These are phyloP conservation scores for Pseudocercospora crystallina DNA, from an alignment of 2,329 filamentous ascomycete genomes.

Conservation along the genomic window DNA sequence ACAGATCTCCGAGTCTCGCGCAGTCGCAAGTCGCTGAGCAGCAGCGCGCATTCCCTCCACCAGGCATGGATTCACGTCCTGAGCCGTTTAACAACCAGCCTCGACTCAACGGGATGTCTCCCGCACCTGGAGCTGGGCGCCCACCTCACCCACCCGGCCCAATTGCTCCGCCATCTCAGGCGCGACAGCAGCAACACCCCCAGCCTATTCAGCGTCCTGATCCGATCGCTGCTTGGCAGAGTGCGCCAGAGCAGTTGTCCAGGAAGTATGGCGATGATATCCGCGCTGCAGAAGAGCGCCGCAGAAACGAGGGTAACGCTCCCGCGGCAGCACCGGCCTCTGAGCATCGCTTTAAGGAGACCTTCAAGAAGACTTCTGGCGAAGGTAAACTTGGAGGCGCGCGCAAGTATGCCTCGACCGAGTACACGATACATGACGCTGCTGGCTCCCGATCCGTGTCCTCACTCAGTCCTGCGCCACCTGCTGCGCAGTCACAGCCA, in stretches of 20 bases:
- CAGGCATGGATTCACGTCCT: conserved; percentile 30
- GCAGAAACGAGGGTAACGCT: conserved; percentile 7
- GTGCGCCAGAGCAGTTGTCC: conserved; percentile 26
- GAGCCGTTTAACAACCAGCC: conserved; percentile 28
- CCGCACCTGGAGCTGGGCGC: conserved; percentile 31
- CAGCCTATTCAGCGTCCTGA: conserved; percentile 15
- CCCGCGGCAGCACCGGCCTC: conserved; percentile 9
- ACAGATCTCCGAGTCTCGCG: conserved; percentile 28
- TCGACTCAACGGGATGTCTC: conserved; percentile 31
- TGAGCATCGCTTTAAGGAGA: conserved; percentile 33
- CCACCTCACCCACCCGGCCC: conserved; percentile 34
- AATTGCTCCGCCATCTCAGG: conserved; percentile 36
- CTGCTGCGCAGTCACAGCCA: conserved; percentile 36
- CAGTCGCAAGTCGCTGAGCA: conserved; percentile 28
- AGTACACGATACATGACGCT: conserved; percentile 33
- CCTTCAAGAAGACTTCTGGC: conserved; percentile 37
- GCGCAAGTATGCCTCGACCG: conserved; percentile 28
- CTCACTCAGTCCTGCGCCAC: conserved; percentile 31
- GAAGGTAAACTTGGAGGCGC: conserved; percentile 29
- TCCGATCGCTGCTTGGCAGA: conserved; percentile 31
- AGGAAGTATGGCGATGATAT: conserved; percentile 27
- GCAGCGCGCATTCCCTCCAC: conserved; percentile 29
- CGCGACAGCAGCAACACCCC: conserved; percentile 19
- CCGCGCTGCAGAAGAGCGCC: conserved; percentile 21
- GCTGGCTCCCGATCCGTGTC: conserved; percentile 28